phyloP scores from a whole-genome alignment of 805 yeast genomes.

The Blastobotrys terrestris region DNA sequence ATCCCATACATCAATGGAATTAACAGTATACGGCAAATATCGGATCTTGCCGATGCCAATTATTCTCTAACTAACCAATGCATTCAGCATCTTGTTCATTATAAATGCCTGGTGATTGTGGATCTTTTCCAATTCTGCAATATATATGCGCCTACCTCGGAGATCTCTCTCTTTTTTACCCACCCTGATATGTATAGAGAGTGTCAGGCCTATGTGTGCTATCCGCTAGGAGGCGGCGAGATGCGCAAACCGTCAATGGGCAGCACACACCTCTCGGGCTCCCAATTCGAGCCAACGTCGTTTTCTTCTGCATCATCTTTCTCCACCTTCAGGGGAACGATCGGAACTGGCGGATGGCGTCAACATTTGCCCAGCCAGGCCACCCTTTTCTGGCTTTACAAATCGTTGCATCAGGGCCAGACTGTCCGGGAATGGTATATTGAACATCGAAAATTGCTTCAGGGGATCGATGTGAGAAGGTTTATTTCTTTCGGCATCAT shows the following conservation, averaged over 20 bases:
- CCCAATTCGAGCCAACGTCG: constrained; percentile 13
- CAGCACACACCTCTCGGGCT: not conserved
- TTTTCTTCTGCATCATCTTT: constrained; percentile 20
- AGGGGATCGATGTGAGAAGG: constrained; percentile 71
- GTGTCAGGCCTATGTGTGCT: constrained; percentile 70
- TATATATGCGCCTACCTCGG: constrained; percentile 82
- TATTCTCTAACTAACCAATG: constrained; percentile 74
- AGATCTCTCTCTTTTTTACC: constrained; percentile 59
- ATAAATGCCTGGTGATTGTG: constrained; percentile 72
- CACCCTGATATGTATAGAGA: constrained; percentile 65
- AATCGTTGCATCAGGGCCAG: constrained; percentile 72
- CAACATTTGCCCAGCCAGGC: constrained; percentile 8
- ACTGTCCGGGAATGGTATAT: constrained; percentile 76
- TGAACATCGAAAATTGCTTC: constrained; percentile 52
- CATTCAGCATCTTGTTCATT: constrained; percentile 85
- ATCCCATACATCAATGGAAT: constrained; percentile 83
- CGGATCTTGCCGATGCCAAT: constrained; percentile 76
- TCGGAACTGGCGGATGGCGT: not conserved
- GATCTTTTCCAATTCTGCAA: constrained; percentile 89
- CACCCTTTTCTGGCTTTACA: constrained; percentile 59
- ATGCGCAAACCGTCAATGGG: not conserved
- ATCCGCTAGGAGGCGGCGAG: not conserved
- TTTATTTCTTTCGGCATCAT: constrained; percentile 83
- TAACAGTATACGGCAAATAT: constrained; percentile 71
- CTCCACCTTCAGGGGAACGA: constrained; percentile 16